Base-by-base conservation (phyloP, 495 filamentous ascomycete genomes). In the Hyaloscypha hepaticicola region DNA sequence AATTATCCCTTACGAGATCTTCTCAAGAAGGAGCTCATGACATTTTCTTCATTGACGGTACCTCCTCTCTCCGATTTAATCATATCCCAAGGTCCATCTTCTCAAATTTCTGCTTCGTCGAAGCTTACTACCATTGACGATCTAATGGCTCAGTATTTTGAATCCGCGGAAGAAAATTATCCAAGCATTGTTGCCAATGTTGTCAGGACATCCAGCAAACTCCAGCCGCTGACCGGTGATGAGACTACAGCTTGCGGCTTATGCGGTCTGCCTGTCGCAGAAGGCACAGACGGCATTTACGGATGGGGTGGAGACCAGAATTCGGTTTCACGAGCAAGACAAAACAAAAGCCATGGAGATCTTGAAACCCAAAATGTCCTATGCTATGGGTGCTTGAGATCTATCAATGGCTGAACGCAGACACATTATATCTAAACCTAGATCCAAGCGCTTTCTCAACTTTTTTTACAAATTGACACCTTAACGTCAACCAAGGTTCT, bases 161-260 rank as follows among this genome's bases (percentile, higher is more conserved):
- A 84, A 56, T 90, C 87, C 6, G 92, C 96, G 26, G 96, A 97
- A 73, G 83, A 85, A 61, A 90, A 88, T 55, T 98, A 94, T 73
- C 93, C 93, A 11, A 90, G 88, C 60, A 90, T 98, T 27, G 95
- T 99, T 66, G 87, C 92, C 19, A 99, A 99, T 71, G 95, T 98
- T 11, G 91, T 96, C 5, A 83, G 90, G 64, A 99, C 93, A 29
- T 87, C 88, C 11, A 87, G 87, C 63, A 96, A 93, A 77, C 80
- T 98, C 31, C 72, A 85, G 38, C 70, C 80, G 60, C 58, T 69
- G 9, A 57, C 58, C 14, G 51, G 21, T 0, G 55, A 66, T 24
- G 62, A 63, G 21, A 66, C 31, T 38, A 55, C 58, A 9, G 56
- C 60, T 3, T 83, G 81, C 74, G 79, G 81, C 26, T 64, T 85